A percentile compares a stretch with the other conserved stretches of the same genome.
Evolutionary conservation across 2,329 filamentous ascomycete genomes (phyloP).

Genomic region (Claviceps spartinae): DNA sequence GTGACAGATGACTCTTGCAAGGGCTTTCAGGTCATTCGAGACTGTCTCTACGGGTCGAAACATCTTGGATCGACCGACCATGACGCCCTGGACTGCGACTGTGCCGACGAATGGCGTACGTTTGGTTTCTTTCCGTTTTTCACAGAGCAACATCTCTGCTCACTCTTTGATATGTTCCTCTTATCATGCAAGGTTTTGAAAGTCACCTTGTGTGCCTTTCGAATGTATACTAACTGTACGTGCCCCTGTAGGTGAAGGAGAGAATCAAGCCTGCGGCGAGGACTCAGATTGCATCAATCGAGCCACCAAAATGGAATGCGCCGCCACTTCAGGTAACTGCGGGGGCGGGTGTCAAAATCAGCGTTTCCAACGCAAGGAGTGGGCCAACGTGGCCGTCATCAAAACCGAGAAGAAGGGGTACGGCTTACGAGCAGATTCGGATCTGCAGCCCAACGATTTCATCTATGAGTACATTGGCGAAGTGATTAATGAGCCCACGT

Average conservation of each 20-base stretch:
- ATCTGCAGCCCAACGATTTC: slow-evolving; percentile 74
- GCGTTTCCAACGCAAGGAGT: slow-evolving; percentile 81
- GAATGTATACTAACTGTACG: neutral
- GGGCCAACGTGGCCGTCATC: slow-evolving; percentile 85
- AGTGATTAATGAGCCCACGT: slow-evolving; percentile 86
- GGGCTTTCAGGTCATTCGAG: slow-evolving; percentile 67
- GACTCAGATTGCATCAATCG: slow-evolving; percentile 98
- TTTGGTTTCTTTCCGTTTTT: slow-evolving; percentile 9
- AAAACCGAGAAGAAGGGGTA: slow-evolving; percentile 97
- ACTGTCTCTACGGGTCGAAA: slow-evolving; percentile 86
- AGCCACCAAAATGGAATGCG: slow-evolving; percentile 93
- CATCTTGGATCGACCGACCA: slow-evolving; percentile 83
- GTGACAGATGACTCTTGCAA: slow-evolving; percentile 61
- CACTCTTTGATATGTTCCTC: neutral
- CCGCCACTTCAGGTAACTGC: slow-evolving; percentile 66
- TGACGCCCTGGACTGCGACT: slow-evolving; percentile 87
- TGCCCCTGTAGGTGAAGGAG: slow-evolving; percentile 34
- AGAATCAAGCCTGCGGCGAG: slow-evolving; percentile 81
- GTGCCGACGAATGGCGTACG: slow-evolving; percentile 89
- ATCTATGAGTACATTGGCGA: slow-evolving; percentile 98
- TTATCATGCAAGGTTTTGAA: neutral
- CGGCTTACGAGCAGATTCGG: slow-evolving; percentile 68
- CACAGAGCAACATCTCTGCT: slow-evolving; percentile 1
- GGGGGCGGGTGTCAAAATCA: slow-evolving; percentile 84
- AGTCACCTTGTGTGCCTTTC: too few relatives aligned